These are phyloP conservation scores for Geotrichum candidum DNA, from an alignment of 1,139 yeast species.

Conservation along the genomic window DNA sequence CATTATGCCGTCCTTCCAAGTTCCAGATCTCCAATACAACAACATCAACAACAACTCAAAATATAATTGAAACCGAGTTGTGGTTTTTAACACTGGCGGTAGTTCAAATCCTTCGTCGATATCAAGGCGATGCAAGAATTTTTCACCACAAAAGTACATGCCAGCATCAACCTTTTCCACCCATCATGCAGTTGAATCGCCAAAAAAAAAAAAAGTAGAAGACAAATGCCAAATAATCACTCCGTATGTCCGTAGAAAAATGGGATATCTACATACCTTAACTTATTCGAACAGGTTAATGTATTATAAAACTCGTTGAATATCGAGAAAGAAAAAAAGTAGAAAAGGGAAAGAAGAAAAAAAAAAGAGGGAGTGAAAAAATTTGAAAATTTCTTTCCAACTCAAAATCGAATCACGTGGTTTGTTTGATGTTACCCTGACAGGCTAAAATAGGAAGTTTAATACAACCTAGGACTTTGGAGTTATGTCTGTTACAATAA, in stretches of 20 bases:
- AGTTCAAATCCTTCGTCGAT: neutral
- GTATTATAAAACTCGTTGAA: conserved; percentile 2
- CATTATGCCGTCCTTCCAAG: neutral
- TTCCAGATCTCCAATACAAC: neutral
- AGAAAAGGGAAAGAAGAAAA: neutral
- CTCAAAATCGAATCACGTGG: neutral
- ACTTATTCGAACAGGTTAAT: conserved; percentile 8
- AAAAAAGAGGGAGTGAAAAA: neutral
- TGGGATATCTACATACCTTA: conserved; percentile 1
- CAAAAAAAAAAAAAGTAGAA: neutral
- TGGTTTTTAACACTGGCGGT: no score
- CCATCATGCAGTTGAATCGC: neutral
- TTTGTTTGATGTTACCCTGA: neutral
- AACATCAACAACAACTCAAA: neutral
- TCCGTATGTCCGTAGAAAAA: neutral
- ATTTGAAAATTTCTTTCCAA: neutral
- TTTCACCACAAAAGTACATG: neutral
- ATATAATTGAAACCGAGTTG: neutral
- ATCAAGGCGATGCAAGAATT: neutral
- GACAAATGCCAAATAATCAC: neutral
- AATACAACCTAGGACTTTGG: neutral
- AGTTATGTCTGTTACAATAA: no score
- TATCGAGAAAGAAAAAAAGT: neutral
- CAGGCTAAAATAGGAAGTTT: neutral
- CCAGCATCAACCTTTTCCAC: neutral